Evolutionary conservation across 768 basidiomycete species (phyloP), one percentile per base, ranked within the genome.

Genomic region (Trametes maxima): DNA sequence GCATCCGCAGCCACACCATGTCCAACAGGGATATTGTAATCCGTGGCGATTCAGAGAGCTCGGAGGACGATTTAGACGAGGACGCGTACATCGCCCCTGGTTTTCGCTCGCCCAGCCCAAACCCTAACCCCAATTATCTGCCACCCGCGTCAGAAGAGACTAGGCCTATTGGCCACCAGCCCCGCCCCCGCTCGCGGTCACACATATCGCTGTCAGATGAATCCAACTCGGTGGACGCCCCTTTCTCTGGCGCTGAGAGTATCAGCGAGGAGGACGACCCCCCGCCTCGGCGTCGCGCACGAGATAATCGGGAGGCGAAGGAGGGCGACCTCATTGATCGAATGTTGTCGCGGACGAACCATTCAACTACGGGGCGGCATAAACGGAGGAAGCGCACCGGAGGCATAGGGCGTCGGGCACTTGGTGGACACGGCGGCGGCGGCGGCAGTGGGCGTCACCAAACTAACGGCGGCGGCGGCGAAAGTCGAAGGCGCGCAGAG

Each of bases 11-110:
- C 21, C 70, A 71, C 25, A 70, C 75, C 7, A 73, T 65, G 52
- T 45, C 57, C 12, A 49, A 56, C 45, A 22, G 55, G 21, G 55
- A 50, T 17, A 59, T 71, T 35, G 79, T 82, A 6, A 78, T 89
- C 54, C 82, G 75, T 63, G 88, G 87, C 7, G 89, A 89, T 64
- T 71, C 85, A 1, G 87, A 89, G 68, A 88, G 85, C 72, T 81
- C 81, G 22, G 81, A 82, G 36, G 68, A 54, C 33, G 60, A 64
- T 28, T 45, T 51, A 40, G 44, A 49, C 10, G 40, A 45, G 11
- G 53, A 44, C 24, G 33, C 25, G 22, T 17, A 50, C 33, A 47
- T 11, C 12, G 6, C 49, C 25, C 46, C 22, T 53, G 44, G 10
- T 48, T 17, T 43, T 45, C n/a, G 22, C 54, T 17, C 12, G 35